phyloP scores from a whole-genome alignment of 441 rosid species.

The Pelargonium australe region DNA sequence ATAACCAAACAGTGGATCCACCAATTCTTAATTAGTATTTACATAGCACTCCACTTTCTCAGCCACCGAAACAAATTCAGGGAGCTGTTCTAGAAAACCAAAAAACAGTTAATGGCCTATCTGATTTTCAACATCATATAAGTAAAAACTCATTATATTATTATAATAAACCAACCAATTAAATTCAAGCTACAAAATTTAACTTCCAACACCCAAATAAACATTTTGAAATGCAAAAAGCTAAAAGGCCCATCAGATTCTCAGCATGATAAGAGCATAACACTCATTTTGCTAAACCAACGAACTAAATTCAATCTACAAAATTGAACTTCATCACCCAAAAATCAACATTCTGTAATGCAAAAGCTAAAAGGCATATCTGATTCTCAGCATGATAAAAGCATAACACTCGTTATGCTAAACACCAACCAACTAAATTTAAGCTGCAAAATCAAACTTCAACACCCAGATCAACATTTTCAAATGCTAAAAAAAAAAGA shows the following conservation, averaged over 20 bases:
- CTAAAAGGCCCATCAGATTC: not conserved
- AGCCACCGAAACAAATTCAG: no score
- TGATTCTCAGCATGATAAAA: not conserved
- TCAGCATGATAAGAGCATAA: not conserved
- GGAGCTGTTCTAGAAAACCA: no score
- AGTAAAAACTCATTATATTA: no score
- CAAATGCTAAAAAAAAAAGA: not conserved
- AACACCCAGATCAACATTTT: not conserved
- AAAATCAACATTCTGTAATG: not conserved
- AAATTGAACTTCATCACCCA: not conserved
- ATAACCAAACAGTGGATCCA: no score
- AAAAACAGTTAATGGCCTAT: no score
- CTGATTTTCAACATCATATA: not conserved
- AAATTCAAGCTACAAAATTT: not conserved
- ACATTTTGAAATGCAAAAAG: not conserved
- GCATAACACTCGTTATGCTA: not conserved
- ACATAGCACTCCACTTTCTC: no score
- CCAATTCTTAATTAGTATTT: no score
- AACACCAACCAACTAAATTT: not conserved
- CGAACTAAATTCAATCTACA: not conserved
- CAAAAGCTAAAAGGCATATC: not conserved
- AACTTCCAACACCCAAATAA: not conserved
- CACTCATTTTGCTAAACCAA: not conserved
- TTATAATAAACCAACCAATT: not conserved
- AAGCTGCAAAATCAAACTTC: not conserved